Evolutionary conservation across 345 rosid species (phyloP), one percentile per base, ranked within the genome.

Genomic region (Boechera divaricarpa): DNA sequence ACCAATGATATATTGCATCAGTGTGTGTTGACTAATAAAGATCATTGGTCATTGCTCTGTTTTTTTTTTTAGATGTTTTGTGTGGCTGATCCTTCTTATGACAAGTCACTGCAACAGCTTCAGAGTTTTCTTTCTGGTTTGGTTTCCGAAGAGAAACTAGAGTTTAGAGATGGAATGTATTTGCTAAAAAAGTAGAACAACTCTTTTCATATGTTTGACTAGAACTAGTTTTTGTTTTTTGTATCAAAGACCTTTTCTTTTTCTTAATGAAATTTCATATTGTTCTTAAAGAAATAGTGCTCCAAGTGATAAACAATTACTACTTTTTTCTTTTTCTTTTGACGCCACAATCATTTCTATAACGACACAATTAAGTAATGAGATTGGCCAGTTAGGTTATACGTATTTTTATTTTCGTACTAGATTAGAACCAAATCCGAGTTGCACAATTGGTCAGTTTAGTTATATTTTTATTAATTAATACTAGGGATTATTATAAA

Each of bases 1-100:
- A 92, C 99, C 64, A 95, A 92, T 92, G 99, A 95, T 83, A 95
- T 95, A 85, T 75, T 95, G 82, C 99, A 91, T 82, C 99, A 95
- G 70, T 95, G 92, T 69, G 96, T 95, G 69, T 95, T 96, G 45
- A 95, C 99, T 36, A 92, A 92, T 67, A 95, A 89, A 84, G 39
- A n/a, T 69, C 8, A 35, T 67, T 70, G 56, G 62, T 24, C 24
- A 38, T 29, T 73, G 15, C 24, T 77, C 65, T 48, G 41, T 9
- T 57, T 12, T 15, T 39, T 52, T 18, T 18, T 18, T 18, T 86
- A 95, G 98, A 92, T 95, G 91, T 92, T 95, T 69, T 95, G 97
- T 83, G 86, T 91, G 7, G 97, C 90, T 28, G 98, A 91, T 86
- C 96, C 99, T 72, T 62, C 89, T 15, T 95, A 92, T 48, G 97